phyloP scores from a whole-genome alignment of 2,329 filamentous ascomycete species.

The Talaromyces sp. region DNA sequence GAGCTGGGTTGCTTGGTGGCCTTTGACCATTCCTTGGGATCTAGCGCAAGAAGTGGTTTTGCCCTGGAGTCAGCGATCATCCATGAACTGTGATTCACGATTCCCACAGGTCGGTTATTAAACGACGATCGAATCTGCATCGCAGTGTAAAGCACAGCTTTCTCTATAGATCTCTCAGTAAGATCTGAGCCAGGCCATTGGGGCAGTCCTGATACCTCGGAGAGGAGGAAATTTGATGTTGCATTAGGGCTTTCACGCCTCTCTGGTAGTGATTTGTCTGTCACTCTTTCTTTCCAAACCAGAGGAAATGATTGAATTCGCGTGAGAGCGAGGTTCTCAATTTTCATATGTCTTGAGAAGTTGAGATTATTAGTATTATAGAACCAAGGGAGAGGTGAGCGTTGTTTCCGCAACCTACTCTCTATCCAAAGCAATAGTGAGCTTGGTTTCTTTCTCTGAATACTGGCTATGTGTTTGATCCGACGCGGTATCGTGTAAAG shows the following conservation, averaged over 20 bases:
- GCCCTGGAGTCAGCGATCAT: neutral
- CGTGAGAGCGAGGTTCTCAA: neutral
- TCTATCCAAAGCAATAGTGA: neutral
- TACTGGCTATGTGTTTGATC: neutral
- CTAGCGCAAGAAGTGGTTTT: neutral
- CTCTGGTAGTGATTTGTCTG: neutral
- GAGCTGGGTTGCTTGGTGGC: neutral
- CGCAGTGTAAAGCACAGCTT: neutral
- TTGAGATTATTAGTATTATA: neutral
- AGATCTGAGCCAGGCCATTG: neutral
- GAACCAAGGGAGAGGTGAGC: neutral
- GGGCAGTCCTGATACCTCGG: neutral
- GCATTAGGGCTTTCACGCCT: neutral
- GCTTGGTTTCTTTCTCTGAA: neutral
- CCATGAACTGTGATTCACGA: neutral
- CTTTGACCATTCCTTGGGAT: neutral
- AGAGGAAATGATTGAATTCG: conserved; percentile 1
- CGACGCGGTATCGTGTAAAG: neutral
- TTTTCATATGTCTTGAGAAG: neutral
- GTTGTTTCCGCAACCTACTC: neutral
- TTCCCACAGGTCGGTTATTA: neutral
- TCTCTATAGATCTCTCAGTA: neutral
- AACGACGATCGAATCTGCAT: neutral
- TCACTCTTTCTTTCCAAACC: neutral
- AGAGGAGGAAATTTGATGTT: neutral